Conservation (phyloP, 768 basidiomycete genomes). For the Hericium coralloides region DNA sequence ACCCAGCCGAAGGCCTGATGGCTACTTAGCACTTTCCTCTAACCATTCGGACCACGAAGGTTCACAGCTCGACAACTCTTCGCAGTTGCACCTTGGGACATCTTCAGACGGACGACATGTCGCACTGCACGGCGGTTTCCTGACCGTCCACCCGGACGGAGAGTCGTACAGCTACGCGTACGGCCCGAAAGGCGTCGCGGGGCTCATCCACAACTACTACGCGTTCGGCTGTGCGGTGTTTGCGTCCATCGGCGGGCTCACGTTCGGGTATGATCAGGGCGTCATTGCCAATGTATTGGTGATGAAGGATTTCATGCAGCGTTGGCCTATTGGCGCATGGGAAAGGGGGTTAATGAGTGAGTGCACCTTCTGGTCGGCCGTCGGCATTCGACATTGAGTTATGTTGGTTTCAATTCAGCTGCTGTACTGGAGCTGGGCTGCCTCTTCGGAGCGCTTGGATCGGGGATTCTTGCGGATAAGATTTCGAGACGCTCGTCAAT, state of each 20-base stretch:
- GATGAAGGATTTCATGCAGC: slow-evolving; percentile 61
- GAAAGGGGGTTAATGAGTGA: slow-evolving; percentile 74
- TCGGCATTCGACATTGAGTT: not conserved
- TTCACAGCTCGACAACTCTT: not conserved
- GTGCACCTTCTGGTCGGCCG: slow-evolving; percentile 16
- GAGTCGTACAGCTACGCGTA: slow-evolving; percentile 55
- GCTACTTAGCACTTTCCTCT: slow-evolving; percentile 1
- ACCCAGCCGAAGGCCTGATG: not conserved
- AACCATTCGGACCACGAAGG: not conserved
- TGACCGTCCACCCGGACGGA: slow-evolving; percentile 9
- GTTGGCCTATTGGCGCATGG: slow-evolving; percentile 64
- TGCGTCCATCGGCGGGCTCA: slow-evolving; percentile 67
- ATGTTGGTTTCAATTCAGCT: slow-evolving; percentile 31
- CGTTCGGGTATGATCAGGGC: slow-evolving; percentile 81
- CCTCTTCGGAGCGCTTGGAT: slow-evolving; percentile 60
- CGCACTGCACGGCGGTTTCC: slow-evolving; percentile 8
- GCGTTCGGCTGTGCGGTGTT: slow-evolving; percentile 62
- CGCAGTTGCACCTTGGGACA: not conserved
- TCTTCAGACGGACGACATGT: not conserved
- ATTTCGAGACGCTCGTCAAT: slow-evolving; percentile 64
- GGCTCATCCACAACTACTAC: slow-evolving; percentile 57
- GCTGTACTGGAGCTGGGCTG: slow-evolving; percentile 74
- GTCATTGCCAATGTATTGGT: slow-evolving; percentile 83
- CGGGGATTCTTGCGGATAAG: slow-evolving; percentile 61
- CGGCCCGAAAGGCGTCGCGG: slow-evolving; percentile 59